Conservation (phyloP, 768 basidiomycete genomes). For the Psilocybe azurescens region DNA sequence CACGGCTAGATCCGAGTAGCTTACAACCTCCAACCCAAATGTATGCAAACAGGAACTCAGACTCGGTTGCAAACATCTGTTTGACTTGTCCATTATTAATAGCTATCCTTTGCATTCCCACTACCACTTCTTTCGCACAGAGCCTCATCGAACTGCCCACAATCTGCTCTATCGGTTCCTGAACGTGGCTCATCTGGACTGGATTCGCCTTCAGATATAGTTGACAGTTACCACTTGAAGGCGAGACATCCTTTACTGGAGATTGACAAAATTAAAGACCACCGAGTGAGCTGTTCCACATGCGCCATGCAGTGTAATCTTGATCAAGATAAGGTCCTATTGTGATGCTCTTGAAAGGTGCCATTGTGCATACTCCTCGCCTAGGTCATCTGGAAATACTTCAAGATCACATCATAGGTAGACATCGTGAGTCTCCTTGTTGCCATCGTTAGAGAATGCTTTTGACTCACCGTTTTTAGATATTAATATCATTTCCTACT, state of each 20-base stretch:
- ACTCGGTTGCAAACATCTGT: too few species aligned
- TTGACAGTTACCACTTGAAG: background rate
- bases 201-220: background rate
- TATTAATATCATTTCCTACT: background rate
- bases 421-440: constrained; percentile 1
- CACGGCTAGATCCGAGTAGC: too few species aligned
- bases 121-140: background rate
- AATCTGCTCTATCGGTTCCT: background rate
- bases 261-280: background rate
- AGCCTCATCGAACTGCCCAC: background rate
- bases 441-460: background rate
- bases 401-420: constrained; percentile 60
- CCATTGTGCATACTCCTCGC: constrained; percentile 60
- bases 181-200: background rate
- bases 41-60: too few species aligned
- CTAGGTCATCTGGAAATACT: constrained; percentile 61
- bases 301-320: background rate
- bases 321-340: background rate
- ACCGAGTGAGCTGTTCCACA: background rate
- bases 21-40: too few species aligned
- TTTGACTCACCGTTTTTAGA: background rate
- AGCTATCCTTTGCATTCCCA: background rate
- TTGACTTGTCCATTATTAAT: background rate
- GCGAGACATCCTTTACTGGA: background rate
- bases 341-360: constrained; percentile 47